Evolutionary conservation across 352 stramenopile genomes (phyloP).

Genomic region (Phytopythium boreale): DNA sequence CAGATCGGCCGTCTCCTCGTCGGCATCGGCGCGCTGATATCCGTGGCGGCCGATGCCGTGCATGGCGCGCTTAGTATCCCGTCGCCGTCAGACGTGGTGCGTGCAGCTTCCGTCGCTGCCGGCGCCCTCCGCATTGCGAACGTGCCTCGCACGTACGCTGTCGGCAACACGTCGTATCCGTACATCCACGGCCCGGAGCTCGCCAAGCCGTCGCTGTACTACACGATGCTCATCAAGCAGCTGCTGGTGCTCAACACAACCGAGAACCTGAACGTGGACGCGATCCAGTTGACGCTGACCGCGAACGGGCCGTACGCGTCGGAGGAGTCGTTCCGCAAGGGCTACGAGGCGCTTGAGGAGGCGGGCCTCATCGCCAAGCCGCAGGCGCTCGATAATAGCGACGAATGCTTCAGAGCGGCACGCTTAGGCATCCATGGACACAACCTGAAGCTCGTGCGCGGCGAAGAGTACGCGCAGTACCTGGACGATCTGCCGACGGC

Average conservation of each 20-base stretch:
- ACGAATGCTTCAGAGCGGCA: conserved; percentile 28
- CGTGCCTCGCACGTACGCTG: not conserved
- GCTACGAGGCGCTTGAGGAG: conserved; percentile 16
- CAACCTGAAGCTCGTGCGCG: conserved; percentile 23
- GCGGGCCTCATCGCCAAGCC: conserved; percentile 20
- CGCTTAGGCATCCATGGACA: conserved; percentile 28
- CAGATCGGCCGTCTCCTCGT: not conserved
- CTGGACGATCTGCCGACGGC: conserved; percentile 13
- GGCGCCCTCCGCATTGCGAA: not conserved
- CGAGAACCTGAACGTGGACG: conserved; percentile 2
- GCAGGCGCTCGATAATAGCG: conserved; percentile 27
- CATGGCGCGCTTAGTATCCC: conserved; percentile 1
- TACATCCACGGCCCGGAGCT: conserved; percentile 8
- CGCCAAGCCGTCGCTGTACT: conserved; percentile 1
- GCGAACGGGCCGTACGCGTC: not conserved
- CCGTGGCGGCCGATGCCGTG: not conserved
- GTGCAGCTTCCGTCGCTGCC: not conserved
- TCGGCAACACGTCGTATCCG: conserved; percentile 4
- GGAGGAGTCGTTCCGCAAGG: not conserved
- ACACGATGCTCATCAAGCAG: conserved; percentile 5
- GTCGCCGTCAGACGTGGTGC: not conserved
- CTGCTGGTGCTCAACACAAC: conserved; percentile 7
- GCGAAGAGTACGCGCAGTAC: conserved; percentile 12
- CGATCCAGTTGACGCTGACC: not conserved
- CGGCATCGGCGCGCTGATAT: not conserved